Evolutionary conservation across 306 rosid genomes (phyloP).

Genomic region (Carpinus viminea): DNA sequence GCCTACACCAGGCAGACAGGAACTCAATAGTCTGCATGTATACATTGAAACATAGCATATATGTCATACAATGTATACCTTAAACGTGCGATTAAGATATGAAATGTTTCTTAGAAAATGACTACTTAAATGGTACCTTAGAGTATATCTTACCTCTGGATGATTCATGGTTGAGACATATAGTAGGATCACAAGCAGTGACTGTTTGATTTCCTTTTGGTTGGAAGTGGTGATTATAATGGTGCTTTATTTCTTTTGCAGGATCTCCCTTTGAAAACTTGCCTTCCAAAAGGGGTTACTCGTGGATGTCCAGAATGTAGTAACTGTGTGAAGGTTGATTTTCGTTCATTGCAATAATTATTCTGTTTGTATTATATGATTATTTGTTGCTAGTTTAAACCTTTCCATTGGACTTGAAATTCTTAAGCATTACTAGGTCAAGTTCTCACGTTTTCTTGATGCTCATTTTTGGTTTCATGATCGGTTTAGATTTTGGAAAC

Average conservation of each 20-base stretch:
- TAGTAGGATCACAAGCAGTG: not conserved
- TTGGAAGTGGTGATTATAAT: not conserved
- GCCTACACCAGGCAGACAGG: not conserved
- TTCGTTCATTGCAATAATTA: slow-evolving; percentile 17
- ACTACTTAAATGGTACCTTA: not conserved
- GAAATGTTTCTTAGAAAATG: not conserved
- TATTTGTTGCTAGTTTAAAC: slow-evolving; percentile 20
- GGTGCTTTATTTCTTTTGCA: slow-evolving; percentile 25
- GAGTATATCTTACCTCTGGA: not conserved
- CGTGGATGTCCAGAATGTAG: slow-evolving; percentile 65
- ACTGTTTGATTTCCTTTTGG: not conserved
- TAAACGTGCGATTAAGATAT: not conserved
- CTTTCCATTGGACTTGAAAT: slow-evolving; percentile 30
- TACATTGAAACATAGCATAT: not conserved
- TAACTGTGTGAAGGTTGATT: slow-evolving; percentile 59
- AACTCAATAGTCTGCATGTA: not conserved
- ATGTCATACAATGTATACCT: not conserved
- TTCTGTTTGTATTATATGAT: slow-evolving; percentile 18
- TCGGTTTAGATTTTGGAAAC: slow-evolving; percentile 33
- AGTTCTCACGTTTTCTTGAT: slow-evolving; percentile 9
- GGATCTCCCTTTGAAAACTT: slow-evolving; percentile 41
- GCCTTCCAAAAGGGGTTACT: slow-evolving; percentile 61
- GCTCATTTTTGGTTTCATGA: slow-evolving; percentile 10
- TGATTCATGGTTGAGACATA: not conserved
- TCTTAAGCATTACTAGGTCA: slow-evolving; percentile 9